phyloP scores from a whole-genome alignment of 345 rosid species.

The Cardiospermum halicacabum region DNA sequence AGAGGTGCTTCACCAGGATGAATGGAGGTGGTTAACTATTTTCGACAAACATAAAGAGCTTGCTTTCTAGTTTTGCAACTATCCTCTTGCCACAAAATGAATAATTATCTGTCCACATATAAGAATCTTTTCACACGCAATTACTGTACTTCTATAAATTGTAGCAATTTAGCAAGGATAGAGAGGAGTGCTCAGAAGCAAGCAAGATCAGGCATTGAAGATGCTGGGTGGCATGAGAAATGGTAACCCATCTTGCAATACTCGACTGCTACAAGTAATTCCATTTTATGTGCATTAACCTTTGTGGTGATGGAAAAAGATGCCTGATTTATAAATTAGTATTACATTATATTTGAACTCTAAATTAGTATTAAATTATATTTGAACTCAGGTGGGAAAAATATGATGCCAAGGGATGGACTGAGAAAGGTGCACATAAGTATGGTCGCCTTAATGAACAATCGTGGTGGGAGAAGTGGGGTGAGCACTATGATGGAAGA shows the following conservation, averaged over 20 bases:
- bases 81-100: not conserved
- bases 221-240: constrained; percentile 99
- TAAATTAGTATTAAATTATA: not conserved
- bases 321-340: not conserved
- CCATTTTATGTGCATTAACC: not conserved
- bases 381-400: constrained; percentile 88
- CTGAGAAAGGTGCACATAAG: constrained; percentile 98
- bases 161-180: constrained; percentile 92
- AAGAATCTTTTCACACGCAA: constrained; percentile 5
- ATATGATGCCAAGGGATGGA: constrained; percentile 97
- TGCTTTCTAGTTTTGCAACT: constrained; percentile 5
- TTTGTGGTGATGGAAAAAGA: not conserved
- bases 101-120: constrained; percentile 1
- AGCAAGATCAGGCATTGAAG: constrained; percentile 89
- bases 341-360: constrained; percentile 12
- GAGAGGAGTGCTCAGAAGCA: constrained; percentile 99
- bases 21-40: constrained; percentile 72
- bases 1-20: constrained; percentile 96
- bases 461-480: constrained; percentile 99
- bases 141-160: constrained; percentile 12
- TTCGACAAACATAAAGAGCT: not conserved
- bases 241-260: constrained; percentile 52
- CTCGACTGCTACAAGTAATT: constrained; percentile 1
- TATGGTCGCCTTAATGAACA: constrained; percentile 94
- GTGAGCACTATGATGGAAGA: constrained; percentile 96